Percentiles rank a stretch among this genome's conserved stretches.
Conservation (phyloP, 2,329 filamentous ascomycete species). For the Ascochyta clinopodiicola region DNA sequence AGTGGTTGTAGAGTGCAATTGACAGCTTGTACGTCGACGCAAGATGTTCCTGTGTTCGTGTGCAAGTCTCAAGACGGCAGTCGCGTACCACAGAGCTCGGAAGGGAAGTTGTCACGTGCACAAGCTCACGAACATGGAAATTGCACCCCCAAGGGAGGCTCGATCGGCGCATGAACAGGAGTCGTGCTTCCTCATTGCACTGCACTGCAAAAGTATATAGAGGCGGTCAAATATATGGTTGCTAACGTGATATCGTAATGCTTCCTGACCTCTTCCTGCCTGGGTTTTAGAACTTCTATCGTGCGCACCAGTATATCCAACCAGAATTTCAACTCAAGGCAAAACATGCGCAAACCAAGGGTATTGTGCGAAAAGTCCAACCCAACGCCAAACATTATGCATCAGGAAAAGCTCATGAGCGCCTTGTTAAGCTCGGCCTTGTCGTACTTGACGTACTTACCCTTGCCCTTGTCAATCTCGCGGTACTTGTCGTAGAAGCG, state of each 20-base stretch:
- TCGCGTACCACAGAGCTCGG: conserved; percentile 27
- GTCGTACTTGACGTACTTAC: conserved; percentile 98
- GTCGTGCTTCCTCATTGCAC: neutral
- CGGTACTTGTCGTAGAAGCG: conserved; percentile 98
- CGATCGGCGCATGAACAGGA: conserved; percentile 10
- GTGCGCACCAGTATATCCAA: neutral
- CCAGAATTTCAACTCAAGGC: neutral
- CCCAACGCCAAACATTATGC: conserved; percentile 26
- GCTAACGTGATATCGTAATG: neutral
- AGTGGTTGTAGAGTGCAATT: conserved; percentile 29
- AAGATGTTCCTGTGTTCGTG: conserved; percentile 20
- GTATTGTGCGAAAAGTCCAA: conserved; percentile 42
- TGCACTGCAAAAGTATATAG: neutral
- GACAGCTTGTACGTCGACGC: conserved; percentile 25
- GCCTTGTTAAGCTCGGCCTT: conserved; percentile 77
- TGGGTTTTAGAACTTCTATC: neutral
- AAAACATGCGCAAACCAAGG: conserved; percentile 32
- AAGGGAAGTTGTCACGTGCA: conserved; percentile 41
- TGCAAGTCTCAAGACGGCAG: conserved; percentile 24
- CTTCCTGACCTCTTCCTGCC: neutral
- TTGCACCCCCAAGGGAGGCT: neutral
- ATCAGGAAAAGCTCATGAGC: conserved; percentile 56
- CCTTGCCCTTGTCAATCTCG: conserved; percentile 96
- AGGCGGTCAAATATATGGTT: neutral
- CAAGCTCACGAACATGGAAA: conserved; percentile 15